These are phyloP conservation scores for Ogataea saltuana DNA, from an alignment of 805 yeast species.

Conservation along the genomic window DNA sequence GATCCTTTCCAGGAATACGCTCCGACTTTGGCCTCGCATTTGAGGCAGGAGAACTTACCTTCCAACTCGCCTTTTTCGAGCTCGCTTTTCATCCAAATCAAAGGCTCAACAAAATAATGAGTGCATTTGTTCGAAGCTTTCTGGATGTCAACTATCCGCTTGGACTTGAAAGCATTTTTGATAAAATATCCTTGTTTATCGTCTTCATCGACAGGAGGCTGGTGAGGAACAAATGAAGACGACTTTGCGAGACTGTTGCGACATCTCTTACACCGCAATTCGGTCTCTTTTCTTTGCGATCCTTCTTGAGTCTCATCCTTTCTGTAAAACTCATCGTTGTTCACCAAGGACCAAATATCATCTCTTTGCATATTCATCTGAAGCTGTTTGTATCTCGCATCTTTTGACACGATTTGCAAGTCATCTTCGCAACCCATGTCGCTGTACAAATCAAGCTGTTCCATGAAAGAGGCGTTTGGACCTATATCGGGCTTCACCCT, in stretches of 20 bases:
- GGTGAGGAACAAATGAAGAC: constrained; percentile 61
- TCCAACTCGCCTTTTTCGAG: constrained; percentile 73
- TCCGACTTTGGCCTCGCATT: constrained; percentile 83
- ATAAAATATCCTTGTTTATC: constrained; percentile 68
- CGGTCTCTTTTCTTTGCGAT: constrained; percentile 7
- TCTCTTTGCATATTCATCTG: constrained; percentile 33
- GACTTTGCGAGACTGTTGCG: constrained; percentile 68
- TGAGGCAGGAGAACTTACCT: constrained; percentile 85
- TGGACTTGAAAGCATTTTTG: constrained; percentile 61
- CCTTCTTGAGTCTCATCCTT: constrained; percentile 3
- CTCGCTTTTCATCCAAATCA: constrained; percentile 88
- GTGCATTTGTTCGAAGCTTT: constrained; percentile 68
- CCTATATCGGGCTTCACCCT: constrained; percentile 58
- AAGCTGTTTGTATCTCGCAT: constrained; percentile 45
- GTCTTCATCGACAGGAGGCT: constrained; percentile 56
- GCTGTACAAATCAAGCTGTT: constrained; percentile 68
- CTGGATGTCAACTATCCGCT: constrained; percentile 57
- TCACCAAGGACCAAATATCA: constrained; percentile 18
- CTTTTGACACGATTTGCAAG: constrained; percentile 25
- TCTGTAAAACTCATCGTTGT: constrained; percentile 20
- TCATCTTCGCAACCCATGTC: constrained; percentile 41
- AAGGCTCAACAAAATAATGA: constrained; percentile 85
- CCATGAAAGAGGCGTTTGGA: constrained; percentile 75
- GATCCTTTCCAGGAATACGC: constrained; percentile 94
- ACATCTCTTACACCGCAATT: constrained; percentile 79